Evolutionary conservation across 768 basidiomycete genomes (phyloP), one percentile per base, ranked within the genome.

Genomic region (Auriscalpium microsporum): DNA sequence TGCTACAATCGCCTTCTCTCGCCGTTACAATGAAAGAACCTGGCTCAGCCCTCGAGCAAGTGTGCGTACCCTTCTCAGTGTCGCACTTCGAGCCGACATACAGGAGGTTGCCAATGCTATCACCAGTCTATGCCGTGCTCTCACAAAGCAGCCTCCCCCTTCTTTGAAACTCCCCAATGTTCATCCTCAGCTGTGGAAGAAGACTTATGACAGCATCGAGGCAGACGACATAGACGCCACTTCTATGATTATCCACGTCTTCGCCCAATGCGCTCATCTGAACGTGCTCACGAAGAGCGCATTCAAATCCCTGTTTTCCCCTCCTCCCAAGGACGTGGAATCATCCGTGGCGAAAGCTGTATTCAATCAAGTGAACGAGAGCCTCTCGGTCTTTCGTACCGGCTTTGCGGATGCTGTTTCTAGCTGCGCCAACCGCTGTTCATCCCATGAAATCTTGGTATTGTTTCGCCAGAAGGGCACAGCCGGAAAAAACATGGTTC

Each of bases 171-270:
- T 10, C 13, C 65, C 71, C 10, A 69, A 67, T 21, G 69, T 87
- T 48, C 78, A 78, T 49, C 74, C 76, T 47, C 77, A 77, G 46
- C 68, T 90, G 35, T 97, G 94, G 94, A 72, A 69, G 52, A 78
- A 75, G 59, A 70, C 81, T 3, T 94, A 87, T 62, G 74, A 79
- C 9, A 71, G 73, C 7, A 66, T 93, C 4, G 75, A 78, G 46
- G 74, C 78, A 17, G 72, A 71, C 42, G 89, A 94, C 63, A 65
- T 72, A 8, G 74, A 79, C 35, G 87, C 78, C 1, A 73, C 86
- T 21, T 77, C 77, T 10, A 72, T 78, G 38, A 67, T 94, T 33
- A 70, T 94, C 40, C 69, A 74, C 34, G 71, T 82, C 2, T 69
- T 87, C 8, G 75, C 87, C 2, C 73, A 74, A 33, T 76, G 78